Evolutionary conservation across 2,329 filamentous ascomycete genomes (phyloP).

Genomic region (Aureobasidium vineae): DNA sequence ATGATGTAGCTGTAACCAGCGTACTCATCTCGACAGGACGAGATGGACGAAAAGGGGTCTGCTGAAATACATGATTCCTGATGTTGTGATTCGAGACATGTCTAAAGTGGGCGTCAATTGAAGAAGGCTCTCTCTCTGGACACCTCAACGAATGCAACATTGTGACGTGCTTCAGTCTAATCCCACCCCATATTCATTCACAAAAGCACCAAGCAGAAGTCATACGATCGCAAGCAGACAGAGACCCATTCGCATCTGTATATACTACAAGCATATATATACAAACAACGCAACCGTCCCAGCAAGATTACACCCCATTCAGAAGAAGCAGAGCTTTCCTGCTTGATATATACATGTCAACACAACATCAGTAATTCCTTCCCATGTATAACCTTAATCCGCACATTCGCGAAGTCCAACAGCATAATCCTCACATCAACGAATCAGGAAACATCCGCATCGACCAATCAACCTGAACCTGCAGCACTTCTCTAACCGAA

Average conservation of each 20-base stretch:
- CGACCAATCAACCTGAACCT: constrained; percentile 21
- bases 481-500: background rate
- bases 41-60: too few species aligned
- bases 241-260: background rate
- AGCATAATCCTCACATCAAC: background rate
- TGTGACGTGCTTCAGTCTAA: background rate
- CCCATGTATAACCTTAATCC: background rate
- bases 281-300: background rate
- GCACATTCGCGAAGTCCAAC: background rate
- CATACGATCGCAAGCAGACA: background rate
- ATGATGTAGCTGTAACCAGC: too few species aligned
- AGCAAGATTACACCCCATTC: background rate
- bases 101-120: background rate
- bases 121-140: background rate
- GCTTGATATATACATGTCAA: background rate
- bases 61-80: background rate
- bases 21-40: too few species aligned
- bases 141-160: background rate
- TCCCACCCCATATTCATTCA: background rate
- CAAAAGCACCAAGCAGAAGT: background rate
- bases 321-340: background rate
- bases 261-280: background rate
- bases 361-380: background rate
- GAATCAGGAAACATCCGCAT: background rate
- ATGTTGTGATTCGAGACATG: background rate